Percentiles rank a stretch among this genome's conserved stretches.
Conservation (phyloP, 805 yeast species). For the Myxozyma neotropica region DNA sequence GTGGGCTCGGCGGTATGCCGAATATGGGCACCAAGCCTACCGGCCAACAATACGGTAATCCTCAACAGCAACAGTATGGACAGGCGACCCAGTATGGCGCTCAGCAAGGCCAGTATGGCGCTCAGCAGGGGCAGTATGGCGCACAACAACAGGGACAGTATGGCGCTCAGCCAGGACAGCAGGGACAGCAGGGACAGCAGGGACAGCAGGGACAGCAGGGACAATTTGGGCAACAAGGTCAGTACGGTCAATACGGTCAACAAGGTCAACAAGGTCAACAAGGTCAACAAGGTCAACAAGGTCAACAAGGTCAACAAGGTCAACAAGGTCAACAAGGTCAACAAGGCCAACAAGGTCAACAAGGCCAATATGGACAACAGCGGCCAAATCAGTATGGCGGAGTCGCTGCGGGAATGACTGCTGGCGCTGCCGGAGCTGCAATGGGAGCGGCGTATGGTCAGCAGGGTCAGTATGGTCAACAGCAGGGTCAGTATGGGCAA, state of each 20-base stretch:
- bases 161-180: constrained; percentile 1
- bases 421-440: not conserved
- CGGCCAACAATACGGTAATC: not conserved
- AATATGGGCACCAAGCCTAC: not conserved
- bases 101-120: constrained; percentile 5
- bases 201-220: constrained; percentile 1
- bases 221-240: not conserved
- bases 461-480: not conserved
- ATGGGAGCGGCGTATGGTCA: constrained; percentile 1
- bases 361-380: constrained; percentile 6
- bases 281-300: not conserved
- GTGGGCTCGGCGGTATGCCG: too few relatives aligned
- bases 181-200: constrained; percentile 10
- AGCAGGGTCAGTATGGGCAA: constrained; percentile 18
- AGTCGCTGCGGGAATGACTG: not conserved
- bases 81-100: constrained; percentile 3
- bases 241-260: constrained; percentile 4
- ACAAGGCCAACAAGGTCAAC: constrained; percentile 2
- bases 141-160: constrained; percentile 6
- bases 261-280: not conserved
- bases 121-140: not conserved
- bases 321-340: not conserved
- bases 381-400: not conserved
- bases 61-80: not conserved
- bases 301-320: not conserved